A percentile compares a stretch with the other conserved stretches of the same genome.
phyloP scores from a whole-genome alignment of 768 basidiomycete genomes.

The Holtermanniella nyarrowii region DNA sequence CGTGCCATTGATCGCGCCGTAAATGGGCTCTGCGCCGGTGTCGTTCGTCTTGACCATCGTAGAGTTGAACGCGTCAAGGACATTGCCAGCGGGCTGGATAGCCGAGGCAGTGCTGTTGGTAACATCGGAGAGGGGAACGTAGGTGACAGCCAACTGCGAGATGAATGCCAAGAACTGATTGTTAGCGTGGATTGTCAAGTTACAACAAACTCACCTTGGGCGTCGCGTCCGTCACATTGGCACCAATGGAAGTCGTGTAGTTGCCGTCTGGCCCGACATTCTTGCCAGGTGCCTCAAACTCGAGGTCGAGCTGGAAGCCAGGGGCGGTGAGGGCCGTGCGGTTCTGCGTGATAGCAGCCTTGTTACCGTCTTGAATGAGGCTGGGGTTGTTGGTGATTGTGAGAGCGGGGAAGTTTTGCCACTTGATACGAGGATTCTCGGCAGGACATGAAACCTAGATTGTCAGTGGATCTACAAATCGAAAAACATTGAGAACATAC shows the following conservation, averaged over 20 bases:
- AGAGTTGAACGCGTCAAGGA: no score
- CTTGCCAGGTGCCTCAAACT: conserved; percentile 53
- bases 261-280: conserved; percentile 47
- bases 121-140: conserved; percentile 47
- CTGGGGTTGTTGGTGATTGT: conserved; percentile 45
- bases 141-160: conserved; percentile 54
- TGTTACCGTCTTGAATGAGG: conserved; percentile 32
- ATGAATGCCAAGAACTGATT: conserved; percentile 49
- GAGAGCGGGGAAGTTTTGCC: conserved; percentile 53
- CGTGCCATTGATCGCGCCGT: conserved; percentile 49
- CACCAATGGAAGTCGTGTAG: conserved; percentile 48
- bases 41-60: no score
- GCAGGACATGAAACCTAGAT: conserved; percentile 45
- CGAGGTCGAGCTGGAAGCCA: conserved; percentile 46
- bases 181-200: background rate
- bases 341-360: conserved; percentile 51
- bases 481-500: conserved; percentile 2
- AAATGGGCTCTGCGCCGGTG: conserved; percentile 5
- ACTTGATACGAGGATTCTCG: conserved; percentile 49
- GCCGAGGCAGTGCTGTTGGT: conserved; percentile 45
- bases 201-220: conserved; percentile 43
- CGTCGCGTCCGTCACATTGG: conserved; percentile 42
- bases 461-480: no score
- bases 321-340: conserved; percentile 48
- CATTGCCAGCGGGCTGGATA: conserved; percentile 47